These are phyloP conservation scores for Mollisiaceae sp. DNA, from an alignment of 2,329 filamentous ascomycete genomes.

Conservation along the genomic window DNA sequence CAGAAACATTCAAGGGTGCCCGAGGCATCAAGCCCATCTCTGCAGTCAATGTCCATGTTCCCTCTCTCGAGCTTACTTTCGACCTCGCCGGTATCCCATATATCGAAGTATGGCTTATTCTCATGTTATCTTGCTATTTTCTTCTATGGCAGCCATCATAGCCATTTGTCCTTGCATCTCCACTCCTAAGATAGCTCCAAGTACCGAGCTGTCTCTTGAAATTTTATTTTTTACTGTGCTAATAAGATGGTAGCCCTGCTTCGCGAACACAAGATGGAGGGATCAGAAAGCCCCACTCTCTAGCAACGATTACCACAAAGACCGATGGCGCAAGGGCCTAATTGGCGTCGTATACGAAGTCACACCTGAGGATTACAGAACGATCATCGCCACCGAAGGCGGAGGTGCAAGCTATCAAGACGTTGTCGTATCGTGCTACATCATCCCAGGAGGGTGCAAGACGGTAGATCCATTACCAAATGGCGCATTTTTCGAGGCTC, in stretches of 20 bases:
- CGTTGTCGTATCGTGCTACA: slow-evolving; percentile 77
- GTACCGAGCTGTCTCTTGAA: too few species aligned
- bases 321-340: slow-evolving; percentile 78
- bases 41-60: slow-evolving; percentile 80
- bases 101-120: slow-evolving; percentile 53
- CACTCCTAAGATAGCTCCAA: too few species aligned
- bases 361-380: slow-evolving; percentile 78
- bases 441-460: slow-evolving; percentile 61
- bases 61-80: slow-evolving; percentile 79
- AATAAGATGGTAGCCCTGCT: slow-evolving; percentile 65
- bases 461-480: slow-evolving; percentile 68
- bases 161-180: too few species aligned
- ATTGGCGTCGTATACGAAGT: slow-evolving; percentile 97
- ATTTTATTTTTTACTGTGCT: too few species aligned
- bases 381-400: slow-evolving; percentile 89
- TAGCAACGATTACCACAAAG: slow-evolving; percentile 53
- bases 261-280: slow-evolving; percentile 77
- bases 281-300: slow-evolving; percentile 40
- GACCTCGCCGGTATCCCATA: slow-evolving; percentile 88
- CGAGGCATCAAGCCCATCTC: slow-evolving; percentile 84
- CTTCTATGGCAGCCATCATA: too few species aligned
- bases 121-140: too few species aligned
- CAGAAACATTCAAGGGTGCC: slow-evolving; percentile 76
- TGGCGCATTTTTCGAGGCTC: slow-evolving; percentile 75
- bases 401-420: slow-evolving; percentile 86